phyloP scores from a whole-genome alignment of 2,329 filamentous ascomycete genomes.

The Aureobasidium sp. region DNA sequence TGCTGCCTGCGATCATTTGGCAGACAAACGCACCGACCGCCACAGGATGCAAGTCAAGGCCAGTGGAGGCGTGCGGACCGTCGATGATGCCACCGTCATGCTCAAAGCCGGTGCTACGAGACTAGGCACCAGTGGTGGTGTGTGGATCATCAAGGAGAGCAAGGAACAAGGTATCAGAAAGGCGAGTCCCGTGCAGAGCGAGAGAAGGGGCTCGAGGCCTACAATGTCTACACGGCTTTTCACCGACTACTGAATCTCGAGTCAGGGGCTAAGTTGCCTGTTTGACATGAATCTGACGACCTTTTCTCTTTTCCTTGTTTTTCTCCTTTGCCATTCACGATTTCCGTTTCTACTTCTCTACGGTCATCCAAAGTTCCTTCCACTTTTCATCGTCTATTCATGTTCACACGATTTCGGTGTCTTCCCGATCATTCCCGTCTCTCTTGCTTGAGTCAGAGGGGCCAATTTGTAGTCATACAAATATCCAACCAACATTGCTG shows the following conservation, averaged over 20 bases:
- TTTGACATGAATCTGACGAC: background rate
- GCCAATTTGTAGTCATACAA: no score
- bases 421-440: background rate
- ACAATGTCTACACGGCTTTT: slow-evolving; percentile 9
- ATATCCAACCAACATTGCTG: no score
- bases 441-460: no score
- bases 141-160: slow-evolving; percentile 48
- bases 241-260: slow-evolving; percentile 11
- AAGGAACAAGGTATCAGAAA: slow-evolving; percentile 21
- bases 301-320: background rate
- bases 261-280: background rate
- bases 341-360: background rate
- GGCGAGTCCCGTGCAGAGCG: slow-evolving; percentile 5
- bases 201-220: slow-evolving; percentile 2
- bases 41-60: slow-evolving; percentile 49
- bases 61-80: slow-evolving; percentile 48
- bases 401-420: background rate
- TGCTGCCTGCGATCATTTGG: slow-evolving; percentile 38
- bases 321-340: background rate
- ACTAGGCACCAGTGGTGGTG: slow-evolving; percentile 50
- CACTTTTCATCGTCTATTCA: background rate
- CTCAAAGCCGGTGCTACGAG: slow-evolving; percentile 50
- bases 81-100: slow-evolving; percentile 47
- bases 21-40: slow-evolving; percentile 3
- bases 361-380: background rate